Evolutionary conservation across 768 basidiomycete species (phyloP).

Genomic region (Hortiboletus flavorubellus): DNA sequence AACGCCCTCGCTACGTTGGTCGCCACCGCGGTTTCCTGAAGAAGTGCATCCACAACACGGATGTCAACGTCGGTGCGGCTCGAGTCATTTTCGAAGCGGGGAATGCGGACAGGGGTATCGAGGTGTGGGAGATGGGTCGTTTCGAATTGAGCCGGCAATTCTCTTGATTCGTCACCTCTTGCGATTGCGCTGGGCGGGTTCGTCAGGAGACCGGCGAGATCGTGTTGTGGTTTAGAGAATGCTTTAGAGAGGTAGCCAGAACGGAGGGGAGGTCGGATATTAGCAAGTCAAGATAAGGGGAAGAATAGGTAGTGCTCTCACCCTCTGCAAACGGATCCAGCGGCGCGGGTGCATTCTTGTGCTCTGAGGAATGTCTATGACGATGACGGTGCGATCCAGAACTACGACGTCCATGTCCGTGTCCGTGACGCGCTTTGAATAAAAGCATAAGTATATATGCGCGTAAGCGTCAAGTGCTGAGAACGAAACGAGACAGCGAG

Average conservation of each 20-base stretch:
- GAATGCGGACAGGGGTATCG: constrained; percentile 12
- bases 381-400: constrained; percentile 14
- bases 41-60: constrained; percentile 12
- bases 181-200: neutral
- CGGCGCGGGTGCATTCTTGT: neutral
- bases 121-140: neutral
- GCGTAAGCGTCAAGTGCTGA: neutral
- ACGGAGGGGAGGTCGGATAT: neutral
- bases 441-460: neutral
- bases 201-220: neutral
- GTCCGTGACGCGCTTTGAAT: constrained; percentile 3
- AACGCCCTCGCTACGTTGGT: constrained; percentile 15
- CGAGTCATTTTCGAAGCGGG: neutral
- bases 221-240: constrained; percentile 18
- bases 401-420: constrained; percentile 1
- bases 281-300: neutral
- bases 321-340: constrained; percentile 24
- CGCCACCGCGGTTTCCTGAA: constrained; percentile 18
- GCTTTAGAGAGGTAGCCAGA: constrained; percentile 7
- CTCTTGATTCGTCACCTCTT: neutral
- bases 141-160: neutral
- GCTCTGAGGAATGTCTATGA: constrained; percentile 2
- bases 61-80: neutral
- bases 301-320: neutral
- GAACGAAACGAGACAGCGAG: neutral